A percentile compares a stretch with the other conserved stretches of the same genome.
These are phyloP conservation scores for Casuarina cunninghamiana DNA, from an alignment of 306 rosid genomes.

Conservation along the genomic window DNA sequence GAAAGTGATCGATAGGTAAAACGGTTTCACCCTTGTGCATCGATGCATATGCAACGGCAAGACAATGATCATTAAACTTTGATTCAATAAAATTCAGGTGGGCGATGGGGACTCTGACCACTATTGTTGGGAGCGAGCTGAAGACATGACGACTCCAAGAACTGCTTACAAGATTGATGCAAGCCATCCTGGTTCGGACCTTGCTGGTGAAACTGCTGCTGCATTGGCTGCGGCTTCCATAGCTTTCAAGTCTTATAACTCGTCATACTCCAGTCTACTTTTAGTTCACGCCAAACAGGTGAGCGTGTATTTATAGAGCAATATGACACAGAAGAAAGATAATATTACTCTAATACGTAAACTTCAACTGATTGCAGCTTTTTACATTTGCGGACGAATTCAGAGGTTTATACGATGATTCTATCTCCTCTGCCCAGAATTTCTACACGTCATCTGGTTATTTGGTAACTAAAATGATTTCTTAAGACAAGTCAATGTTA, in stretches of 20 bases:
- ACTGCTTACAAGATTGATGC: conserved; percentile 71
- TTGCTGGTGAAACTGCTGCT: conserved; percentile 90
- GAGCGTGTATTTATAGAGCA: neutral
- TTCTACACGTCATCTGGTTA: conserved; percentile 83
- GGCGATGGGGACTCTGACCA: conserved; percentile 92
- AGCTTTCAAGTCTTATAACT: conserved; percentile 75
- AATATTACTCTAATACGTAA: neutral
- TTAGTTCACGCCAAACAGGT: conserved; percentile 80
- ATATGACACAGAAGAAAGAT: neutral
- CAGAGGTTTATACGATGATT: conserved; percentile 71
- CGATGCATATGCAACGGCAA: no score
- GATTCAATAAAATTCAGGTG: conserved; percentile 37
- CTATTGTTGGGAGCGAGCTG: conserved; percentile 88
- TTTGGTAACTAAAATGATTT: conserved; percentile 41
- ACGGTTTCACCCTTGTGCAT: no score
- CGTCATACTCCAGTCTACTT: conserved; percentile 71
- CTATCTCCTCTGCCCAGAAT: conserved; percentile 49
- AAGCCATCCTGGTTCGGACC: conserved; percentile 81
- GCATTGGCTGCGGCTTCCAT: conserved; percentile 86
- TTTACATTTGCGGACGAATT: conserved; percentile 81
- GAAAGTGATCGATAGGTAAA: no score
- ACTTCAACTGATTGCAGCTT: conserved; percentile 44
- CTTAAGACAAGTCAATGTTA: neutral
- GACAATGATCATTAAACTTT: neutral
- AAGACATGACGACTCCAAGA: conserved; percentile 84